A percentile compares a stretch with the other conserved stretches of the same genome.
phyloP scores from a whole-genome alignment of 495 filamentous ascomycete species.

The Hyaloscypha bicolor region DNA sequence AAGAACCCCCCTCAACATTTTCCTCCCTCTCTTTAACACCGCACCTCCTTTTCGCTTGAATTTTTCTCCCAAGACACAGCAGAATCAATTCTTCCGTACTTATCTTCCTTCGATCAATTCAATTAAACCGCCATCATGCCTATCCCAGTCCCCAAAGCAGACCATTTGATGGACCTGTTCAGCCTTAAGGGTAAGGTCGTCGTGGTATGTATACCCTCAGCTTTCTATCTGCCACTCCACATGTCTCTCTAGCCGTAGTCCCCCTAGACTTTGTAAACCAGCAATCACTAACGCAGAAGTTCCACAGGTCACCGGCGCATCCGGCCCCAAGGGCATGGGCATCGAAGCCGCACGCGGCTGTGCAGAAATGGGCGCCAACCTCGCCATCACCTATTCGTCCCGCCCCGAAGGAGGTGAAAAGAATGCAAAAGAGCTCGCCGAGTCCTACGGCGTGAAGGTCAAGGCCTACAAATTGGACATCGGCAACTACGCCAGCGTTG shows the following conservation, averaged over 20 bases:
- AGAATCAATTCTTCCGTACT: not conserved
- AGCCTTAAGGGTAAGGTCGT: conserved; percentile 76
- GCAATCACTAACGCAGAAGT: not conserved
- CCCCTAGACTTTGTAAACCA: not conserved
- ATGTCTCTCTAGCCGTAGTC: no score
- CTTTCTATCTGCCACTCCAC: not conserved
- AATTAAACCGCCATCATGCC: conserved; percentile 43
- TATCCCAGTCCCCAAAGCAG: conserved; percentile 58
- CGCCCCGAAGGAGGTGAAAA: conserved; percentile 61
- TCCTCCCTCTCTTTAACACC: not conserved
- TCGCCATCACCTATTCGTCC: conserved; percentile 69
- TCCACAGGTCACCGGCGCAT: conserved; percentile 56
- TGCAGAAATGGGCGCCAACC: conserved; percentile 71
- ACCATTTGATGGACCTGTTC: conserved; percentile 64
- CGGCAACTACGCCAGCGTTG: conserved; percentile 52
- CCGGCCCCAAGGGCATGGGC: conserved; percentile 69
- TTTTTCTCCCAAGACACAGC: not conserved
- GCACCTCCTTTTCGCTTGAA: not conserved
- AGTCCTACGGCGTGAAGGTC: conserved; percentile 65
- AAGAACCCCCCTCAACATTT: not conserved
- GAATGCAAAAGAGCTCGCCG: conserved; percentile 61
- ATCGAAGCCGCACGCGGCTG: conserved; percentile 73
- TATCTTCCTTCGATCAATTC: not conserved
- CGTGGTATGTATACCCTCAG: conserved; percentile 42
- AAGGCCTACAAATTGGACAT: conserved; percentile 67